These are phyloP conservation scores for Musa troglodytarum DNA, from an alignment of 176 grass and related monocot species.

Conservation along the genomic window DNA sequence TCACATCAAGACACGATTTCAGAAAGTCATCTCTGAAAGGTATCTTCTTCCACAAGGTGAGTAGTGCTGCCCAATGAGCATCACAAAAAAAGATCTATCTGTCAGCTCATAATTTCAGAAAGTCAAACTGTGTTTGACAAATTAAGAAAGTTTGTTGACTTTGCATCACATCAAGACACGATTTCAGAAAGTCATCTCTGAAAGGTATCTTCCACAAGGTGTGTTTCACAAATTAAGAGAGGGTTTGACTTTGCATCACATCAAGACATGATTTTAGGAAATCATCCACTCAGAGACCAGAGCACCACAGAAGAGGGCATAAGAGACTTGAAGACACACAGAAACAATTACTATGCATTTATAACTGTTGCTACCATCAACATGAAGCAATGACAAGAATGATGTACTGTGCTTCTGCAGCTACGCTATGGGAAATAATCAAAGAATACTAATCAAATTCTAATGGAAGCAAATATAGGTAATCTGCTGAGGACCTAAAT, in stretches of 20 bases:
- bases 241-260: neutral
- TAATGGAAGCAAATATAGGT: neutral
- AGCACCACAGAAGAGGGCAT: neutral
- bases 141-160: neutral
- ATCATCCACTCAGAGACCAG: neutral
- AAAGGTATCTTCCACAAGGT: no score
- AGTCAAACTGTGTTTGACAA: neutral
- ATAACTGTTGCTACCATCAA: neutral
- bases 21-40: no score
- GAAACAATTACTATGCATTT: neutral
- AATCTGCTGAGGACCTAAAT: neutral
- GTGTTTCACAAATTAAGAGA: neutral
- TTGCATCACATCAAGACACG: neutral
- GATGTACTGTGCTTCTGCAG: neutral
- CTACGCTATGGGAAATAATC: constrained; percentile 3
- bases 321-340: neutral
- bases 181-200: no score
- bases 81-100: no score
- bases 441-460: constrained; percentile 3
- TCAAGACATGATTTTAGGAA: neutral
- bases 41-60: no score
- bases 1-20: neutral
- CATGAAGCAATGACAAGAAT: neutral
- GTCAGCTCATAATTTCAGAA: no score
- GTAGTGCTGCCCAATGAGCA: no score